Evolutionary conservation across 805 yeast genomes (phyloP), one percentile per base, ranked within the genome.

Genomic region (Saccharomycopsis babjevae): DNA sequence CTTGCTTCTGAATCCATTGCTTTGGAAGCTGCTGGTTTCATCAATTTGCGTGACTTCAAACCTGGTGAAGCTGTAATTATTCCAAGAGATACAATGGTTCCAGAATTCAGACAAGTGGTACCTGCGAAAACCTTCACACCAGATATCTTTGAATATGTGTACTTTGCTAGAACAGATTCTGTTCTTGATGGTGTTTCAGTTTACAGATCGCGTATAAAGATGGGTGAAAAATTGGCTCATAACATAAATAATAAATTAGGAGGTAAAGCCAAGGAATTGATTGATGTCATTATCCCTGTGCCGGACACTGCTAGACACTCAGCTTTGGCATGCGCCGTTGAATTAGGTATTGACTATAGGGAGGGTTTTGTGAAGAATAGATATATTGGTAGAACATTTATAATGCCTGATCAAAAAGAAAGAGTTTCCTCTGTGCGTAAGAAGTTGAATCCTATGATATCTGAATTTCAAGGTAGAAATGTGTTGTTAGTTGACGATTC

Each of bases 231-330:
- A 71, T 79, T 94, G 61, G 99, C 98, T 5, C 75, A 79, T 58
- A 87, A 84, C 69, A 86, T 94, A 65, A 69, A 71, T 32, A 64
- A 71, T 22, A 68, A 74, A 15, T 77, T 81, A 61, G 76, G 75
- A 18, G 76, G 76, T 16, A 77, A 77, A 60, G 78, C 79, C 56
- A 73, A 76, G 50, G 74, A 79, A 58, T 82, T 82, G 63, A 86
- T 94, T 60, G 99, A 94, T 69, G 99, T 93, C 56, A 96, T 94
- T 43, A 89, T 94, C 62, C 97, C 99, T 1, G 99, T 94, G 15
- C 99, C 99, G 11, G 99, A 94, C 72, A 94, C 99, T 7, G 86
- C 98, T n/a, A 83, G 98, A 74, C 92, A 96, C 52, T 86, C 97
- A 25, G 98, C 98, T 0, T 74, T 92, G 63, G 94, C 94, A 71